Conservation (phyloP, 1,139 yeast species). For the Yamadazyma kanchanaburiensis region DNA sequence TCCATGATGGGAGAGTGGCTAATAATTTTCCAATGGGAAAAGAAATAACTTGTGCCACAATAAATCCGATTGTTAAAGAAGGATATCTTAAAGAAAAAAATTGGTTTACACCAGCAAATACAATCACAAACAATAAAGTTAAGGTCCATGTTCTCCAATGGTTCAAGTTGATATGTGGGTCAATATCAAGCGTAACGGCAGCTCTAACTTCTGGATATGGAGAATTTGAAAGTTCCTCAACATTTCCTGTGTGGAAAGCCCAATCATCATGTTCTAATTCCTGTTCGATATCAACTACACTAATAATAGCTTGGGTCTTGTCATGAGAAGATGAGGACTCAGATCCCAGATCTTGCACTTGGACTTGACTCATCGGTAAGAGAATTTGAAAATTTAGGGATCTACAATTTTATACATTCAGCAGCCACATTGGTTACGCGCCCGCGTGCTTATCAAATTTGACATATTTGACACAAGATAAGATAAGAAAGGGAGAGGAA, state of each 20-base stretch:
- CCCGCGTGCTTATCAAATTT: too few relatives aligned
- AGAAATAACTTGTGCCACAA: slow-evolving; percentile 54
- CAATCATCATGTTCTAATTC: slow-evolving; percentile 3
- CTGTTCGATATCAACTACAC: slow-evolving; percentile 1
- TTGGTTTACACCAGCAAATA: slow-evolving; percentile 57
- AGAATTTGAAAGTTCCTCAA: slow-evolving; percentile 25
- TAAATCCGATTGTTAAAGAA: slow-evolving; percentile 37
- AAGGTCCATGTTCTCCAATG: slow-evolving; percentile 51
- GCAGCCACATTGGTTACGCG: too few relatives aligned
- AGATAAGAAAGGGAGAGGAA: too few relatives aligned
- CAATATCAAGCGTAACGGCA: slow-evolving; percentile 51
- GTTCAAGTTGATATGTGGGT: slow-evolving; percentile 45
- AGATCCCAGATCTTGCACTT: too few relatives aligned
- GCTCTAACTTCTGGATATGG: slow-evolving; percentile 67
- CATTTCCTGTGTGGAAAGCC: slow-evolving; percentile 2
- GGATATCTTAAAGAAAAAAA: slow-evolving; percentile 60
- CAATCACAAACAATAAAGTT: slow-evolving; percentile 50
- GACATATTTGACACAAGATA: too few relatives aligned
- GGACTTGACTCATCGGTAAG: too few relatives aligned
- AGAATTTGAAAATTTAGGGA: too few relatives aligned
- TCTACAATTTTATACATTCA: too few relatives aligned
- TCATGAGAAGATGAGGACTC: too few relatives aligned
- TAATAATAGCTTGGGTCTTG: too few relatives aligned
- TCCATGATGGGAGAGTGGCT: slow-evolving; percentile 45
- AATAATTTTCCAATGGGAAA: slow-evolving; percentile 52